Percentiles rank a stretch among this genome's conserved stretches.
phyloP scores from a whole-genome alignment of 1,284 basidiomycete genomes.

The Puccinia brachypodii region DNA sequence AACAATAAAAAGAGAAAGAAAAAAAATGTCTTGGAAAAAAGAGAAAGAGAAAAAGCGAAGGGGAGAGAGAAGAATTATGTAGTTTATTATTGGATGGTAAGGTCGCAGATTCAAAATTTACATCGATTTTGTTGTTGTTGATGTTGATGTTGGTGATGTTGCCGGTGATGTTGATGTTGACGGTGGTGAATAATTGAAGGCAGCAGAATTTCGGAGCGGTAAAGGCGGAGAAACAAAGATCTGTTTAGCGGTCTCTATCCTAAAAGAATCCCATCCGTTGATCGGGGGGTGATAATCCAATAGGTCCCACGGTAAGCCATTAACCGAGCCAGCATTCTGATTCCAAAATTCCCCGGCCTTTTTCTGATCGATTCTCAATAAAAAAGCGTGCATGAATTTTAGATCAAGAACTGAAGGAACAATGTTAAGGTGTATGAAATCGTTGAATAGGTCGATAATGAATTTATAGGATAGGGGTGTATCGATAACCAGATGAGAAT shows the following conservation, averaged over 20 bases:
- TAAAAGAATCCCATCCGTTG: constrained; percentile 8
- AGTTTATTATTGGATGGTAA: no score
- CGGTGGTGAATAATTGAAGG: no score
- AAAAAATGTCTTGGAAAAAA: no score
- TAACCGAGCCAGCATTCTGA: neutral
- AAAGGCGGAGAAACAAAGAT: no score
- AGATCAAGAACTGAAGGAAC: constrained; percentile 24
- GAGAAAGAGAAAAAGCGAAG: no score
- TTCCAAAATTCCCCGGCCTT: neutral
- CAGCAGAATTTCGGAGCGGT: neutral
- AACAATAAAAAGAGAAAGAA: no score
- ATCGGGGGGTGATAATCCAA: neutral
- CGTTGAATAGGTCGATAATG: constrained; percentile 16
- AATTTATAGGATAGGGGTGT: constrained; percentile 18
- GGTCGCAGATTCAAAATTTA: no score
- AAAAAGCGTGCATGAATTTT: constrained; percentile 13
- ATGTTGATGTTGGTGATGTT: no score
- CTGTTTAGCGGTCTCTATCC: neutral
- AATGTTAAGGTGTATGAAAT: neutral
- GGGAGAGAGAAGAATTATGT: no score
- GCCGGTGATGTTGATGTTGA: no score
- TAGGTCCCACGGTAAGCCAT: constrained; percentile 30
- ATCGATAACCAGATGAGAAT: constrained; percentile 24
- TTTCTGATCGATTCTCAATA: neutral
- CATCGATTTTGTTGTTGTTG: no score